Percentiles rank a stretch among this genome's conserved stretches.
phyloP scores from a whole-genome alignment of 257 asterid species.

The Scutellaria baicalensis region DNA sequence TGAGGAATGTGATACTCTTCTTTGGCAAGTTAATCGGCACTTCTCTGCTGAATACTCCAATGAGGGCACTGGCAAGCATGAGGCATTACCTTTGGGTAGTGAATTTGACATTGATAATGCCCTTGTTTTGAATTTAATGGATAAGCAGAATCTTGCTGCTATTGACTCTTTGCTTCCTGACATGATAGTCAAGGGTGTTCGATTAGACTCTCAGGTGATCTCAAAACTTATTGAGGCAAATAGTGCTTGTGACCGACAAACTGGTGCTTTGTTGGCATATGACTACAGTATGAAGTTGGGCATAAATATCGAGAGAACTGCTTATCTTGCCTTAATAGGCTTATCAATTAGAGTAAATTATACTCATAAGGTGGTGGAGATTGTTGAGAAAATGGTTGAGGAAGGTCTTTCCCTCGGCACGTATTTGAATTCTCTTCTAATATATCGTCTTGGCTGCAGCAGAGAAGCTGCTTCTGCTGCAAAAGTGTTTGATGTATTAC shows the following conservation, averaged over 20 bases:
- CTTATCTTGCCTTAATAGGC: slow-evolving; percentile 64
- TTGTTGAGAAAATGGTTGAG: slow-evolving; percentile 49
- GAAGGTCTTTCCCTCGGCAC: slow-evolving; percentile 62
- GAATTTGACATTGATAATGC: slow-evolving; percentile 27
- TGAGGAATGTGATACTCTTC: slow-evolving; percentile 50
- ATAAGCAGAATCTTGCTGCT: slow-evolving; percentile 51
- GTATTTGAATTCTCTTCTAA: slow-evolving; percentile 52
- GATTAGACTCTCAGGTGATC: slow-evolving; percentile 35
- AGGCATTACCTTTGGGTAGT: slow-evolving; percentile 4
- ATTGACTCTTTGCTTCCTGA: slow-evolving; percentile 57
- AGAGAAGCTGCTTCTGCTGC: slow-evolving; percentile 44
- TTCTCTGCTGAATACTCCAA: slow-evolving; percentile 26
- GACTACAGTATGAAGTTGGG: slow-evolving; percentile 44
- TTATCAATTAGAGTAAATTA: slow-evolving; percentile 49
- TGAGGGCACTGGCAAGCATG: background rate
- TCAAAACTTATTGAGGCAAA: slow-evolving; percentile 57
- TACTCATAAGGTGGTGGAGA: slow-evolving; percentile 40
- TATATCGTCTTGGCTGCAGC: slow-evolving; percentile 61
- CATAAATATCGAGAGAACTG: slow-evolving; percentile 38
- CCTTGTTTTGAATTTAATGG: slow-evolving; percentile 35
- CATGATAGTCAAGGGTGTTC: slow-evolving; percentile 32
- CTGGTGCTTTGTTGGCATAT: slow-evolving; percentile 57
- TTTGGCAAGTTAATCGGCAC: slow-evolving; percentile 72
- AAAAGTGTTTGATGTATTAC: slow-evolving; percentile 49
- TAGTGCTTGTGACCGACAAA: slow-evolving; percentile 28